Percentiles rank a stretch among this genome's conserved stretches.
Evolutionary conservation across 2,329 filamentous ascomycete genomes (phyloP).

Genomic region (Laburnicola sp.): DNA sequence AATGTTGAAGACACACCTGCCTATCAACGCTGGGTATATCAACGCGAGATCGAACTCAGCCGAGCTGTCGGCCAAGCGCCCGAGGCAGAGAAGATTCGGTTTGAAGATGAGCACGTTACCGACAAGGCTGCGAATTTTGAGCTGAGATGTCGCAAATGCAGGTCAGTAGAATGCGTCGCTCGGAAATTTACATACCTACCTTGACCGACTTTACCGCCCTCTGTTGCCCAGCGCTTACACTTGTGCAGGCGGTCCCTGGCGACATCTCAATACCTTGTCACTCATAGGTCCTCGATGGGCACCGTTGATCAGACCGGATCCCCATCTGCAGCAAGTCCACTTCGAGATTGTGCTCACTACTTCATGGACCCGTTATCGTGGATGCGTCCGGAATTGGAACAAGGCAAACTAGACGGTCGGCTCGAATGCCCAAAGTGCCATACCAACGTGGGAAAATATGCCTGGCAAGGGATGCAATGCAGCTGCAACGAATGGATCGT

Average conservation of each 20-base stretch:
- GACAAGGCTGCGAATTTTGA: slow-evolving; percentile 55
- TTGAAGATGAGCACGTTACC: slow-evolving; percentile 68
- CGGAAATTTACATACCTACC: slow-evolving; percentile 11
- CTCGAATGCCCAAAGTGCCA: slow-evolving; percentile 85
- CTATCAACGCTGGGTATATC: slow-evolving; percentile 80
- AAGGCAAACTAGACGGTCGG: slow-evolving; percentile 79
- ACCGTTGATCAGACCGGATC: slow-evolving; percentile 17
- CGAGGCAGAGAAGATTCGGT: slow-evolving; percentile 72
- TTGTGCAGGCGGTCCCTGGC: slow-evolving; percentile 60
- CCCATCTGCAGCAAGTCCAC: slow-evolving; percentile 13
- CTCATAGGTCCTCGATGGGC: slow-evolving; percentile 56
- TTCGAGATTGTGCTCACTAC: slow-evolving; percentile 72
- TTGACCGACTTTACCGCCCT: slow-evolving; percentile 12
- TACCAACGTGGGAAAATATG: slow-evolving; percentile 85
- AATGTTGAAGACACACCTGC: slow-evolving; percentile 68
- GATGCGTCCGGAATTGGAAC: slow-evolving; percentile 87
- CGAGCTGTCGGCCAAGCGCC: slow-evolving; percentile 78
- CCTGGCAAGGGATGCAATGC: slow-evolving; percentile 94
- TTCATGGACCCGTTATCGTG: slow-evolving; percentile 92
- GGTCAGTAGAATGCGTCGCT: slow-evolving; percentile 53
- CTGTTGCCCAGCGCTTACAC: slow-evolving; percentile 31
- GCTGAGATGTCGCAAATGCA: slow-evolving; percentile 89
- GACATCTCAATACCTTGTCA: slow-evolving; percentile 67
- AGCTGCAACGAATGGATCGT: slow-evolving; percentile 89
- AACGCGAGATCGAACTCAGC: slow-evolving; percentile 66